Percentiles rank a stretch among this genome's conserved stretches.
Evolutionary conservation across 2,329 filamentous ascomycete genomes (phyloP).

Genomic region (Aspergillus amoenus): DNA sequence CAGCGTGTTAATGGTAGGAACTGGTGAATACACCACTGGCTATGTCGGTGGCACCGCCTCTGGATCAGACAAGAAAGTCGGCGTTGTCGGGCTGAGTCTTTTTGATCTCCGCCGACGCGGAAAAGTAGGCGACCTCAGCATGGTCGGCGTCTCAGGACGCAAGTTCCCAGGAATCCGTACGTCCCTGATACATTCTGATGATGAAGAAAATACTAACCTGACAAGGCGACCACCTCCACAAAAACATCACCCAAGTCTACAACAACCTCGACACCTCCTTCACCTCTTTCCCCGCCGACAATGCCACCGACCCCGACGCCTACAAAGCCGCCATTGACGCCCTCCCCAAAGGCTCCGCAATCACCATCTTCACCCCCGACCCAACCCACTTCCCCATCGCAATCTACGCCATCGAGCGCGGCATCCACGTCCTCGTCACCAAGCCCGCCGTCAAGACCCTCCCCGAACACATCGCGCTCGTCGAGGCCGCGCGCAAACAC

Average conservation of each 20-base stretch:
- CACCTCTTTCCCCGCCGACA: conserved; percentile 75
- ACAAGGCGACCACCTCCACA: conserved; percentile 74
- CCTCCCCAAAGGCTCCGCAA: conserved; percentile 14
- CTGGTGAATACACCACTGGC: conserved; percentile 94
- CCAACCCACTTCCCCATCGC: conserved; percentile 47
- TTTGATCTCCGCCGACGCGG: conserved; percentile 86
- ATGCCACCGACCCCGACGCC: conserved; percentile 43
- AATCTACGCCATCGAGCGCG: conserved; percentile 83
- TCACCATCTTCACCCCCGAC: conserved; percentile 51
- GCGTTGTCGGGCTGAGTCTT: conserved; percentile 84
- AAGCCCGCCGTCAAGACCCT: conserved; percentile 15
- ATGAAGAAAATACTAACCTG: conserved; percentile 3
- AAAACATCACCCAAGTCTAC: conserved; percentile 86
- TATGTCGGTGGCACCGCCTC: conserved; percentile 83
- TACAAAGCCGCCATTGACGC: conserved; percentile 17
- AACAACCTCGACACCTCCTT: conserved; percentile 87
- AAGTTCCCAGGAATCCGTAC: conserved; percentile 90
- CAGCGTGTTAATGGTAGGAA: conserved; percentile 61
- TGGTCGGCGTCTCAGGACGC: conserved; percentile 84
- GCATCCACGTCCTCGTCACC: conserved; percentile 71
- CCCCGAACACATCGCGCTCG: conserved; percentile 11
- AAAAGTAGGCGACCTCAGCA: conserved; percentile 80
- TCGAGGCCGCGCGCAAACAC: conserved; percentile 11
- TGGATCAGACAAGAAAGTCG: conserved; percentile 91
- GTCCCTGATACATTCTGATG: conserved; percentile 29